Evolutionary conservation across 2,329 filamentous ascomycete species (phyloP).

Genomic region (Fusarium sublunatum): DNA sequence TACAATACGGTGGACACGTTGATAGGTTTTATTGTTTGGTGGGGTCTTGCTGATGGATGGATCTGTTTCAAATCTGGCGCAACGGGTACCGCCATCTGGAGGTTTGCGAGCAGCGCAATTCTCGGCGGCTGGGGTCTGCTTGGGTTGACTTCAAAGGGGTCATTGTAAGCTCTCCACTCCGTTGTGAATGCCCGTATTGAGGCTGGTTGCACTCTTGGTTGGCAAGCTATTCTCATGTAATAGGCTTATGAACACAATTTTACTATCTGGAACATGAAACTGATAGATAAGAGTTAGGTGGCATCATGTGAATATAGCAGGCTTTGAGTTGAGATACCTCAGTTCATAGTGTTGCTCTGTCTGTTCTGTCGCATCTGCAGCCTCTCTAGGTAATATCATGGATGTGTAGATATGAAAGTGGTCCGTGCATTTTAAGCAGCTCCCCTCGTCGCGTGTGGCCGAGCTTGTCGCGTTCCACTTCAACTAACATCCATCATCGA

Average conservation of each 20-base stretch:
- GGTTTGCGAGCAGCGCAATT: constrained; percentile 22
- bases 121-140: constrained; percentile 37
- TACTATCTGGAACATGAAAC: background rate
- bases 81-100: constrained; percentile 18
- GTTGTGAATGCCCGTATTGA: background rate
- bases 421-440: constrained; percentile 20
- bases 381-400: no score
- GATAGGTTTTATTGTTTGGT: constrained; percentile 31
- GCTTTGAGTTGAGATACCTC: no score
- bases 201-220: background rate
- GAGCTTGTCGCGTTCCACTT: constrained; percentile 32
- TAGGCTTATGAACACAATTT: background rate
- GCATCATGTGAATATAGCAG: no score
- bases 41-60: constrained; percentile 39
- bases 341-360: background rate
- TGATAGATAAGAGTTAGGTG: background rate
- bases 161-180: background rate
- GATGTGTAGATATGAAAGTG: constrained; percentile 1
- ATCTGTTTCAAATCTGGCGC: constrained; percentile 43
- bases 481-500: constrained; percentile 30
- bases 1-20: constrained; percentile 38
- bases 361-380: background rate
- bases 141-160: constrained; percentile 31
- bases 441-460: constrained; percentile 26
- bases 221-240: background rate